Percentiles rank a stretch among this genome's conserved stretches.
phyloP scores from a whole-genome alignment of 1,139 yeast species.

The Saccharomyces hybrid region DNA sequence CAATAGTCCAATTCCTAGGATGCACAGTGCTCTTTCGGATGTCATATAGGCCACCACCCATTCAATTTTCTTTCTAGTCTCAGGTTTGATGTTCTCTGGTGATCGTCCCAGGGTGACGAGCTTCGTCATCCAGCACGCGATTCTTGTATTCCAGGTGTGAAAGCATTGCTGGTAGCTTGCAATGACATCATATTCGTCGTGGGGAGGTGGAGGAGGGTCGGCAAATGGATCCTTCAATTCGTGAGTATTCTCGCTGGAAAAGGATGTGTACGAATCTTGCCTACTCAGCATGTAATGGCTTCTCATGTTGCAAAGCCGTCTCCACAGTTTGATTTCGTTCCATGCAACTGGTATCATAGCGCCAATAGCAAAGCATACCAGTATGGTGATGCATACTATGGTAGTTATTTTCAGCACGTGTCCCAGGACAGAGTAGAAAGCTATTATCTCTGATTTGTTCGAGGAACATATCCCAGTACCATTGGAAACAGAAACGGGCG shows the following conservation, averaged over 20 bases:
- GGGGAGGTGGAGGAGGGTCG: background rate
- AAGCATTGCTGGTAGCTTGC: slow-evolving; percentile 28
- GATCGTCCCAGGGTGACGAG: slow-evolving; percentile 20
- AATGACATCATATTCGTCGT: slow-evolving; percentile 21
- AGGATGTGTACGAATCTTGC: slow-evolving; percentile 1
- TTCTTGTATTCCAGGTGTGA: slow-evolving; percentile 21
- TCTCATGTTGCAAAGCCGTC: slow-evolving; percentile 32
- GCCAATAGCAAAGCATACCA: slow-evolving; percentile 36
- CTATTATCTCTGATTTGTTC: slow-evolving; percentile 24
- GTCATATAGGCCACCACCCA: slow-evolving; percentile 49
- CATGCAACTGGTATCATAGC: slow-evolving; percentile 38
- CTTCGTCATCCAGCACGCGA: slow-evolving; percentile 11
- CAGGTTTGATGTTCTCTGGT: slow-evolving; percentile 6
- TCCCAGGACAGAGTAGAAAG: slow-evolving; percentile 32
- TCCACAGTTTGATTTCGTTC: slow-evolving; percentile 46
- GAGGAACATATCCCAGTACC: slow-evolving; percentile 19
- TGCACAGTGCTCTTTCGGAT: slow-evolving; percentile 39
- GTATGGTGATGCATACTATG: slow-evolving; percentile 27
- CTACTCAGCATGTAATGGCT: slow-evolving; percentile 10
- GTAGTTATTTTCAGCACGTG: slow-evolving; percentile 32
- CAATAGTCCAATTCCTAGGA: slow-evolving; percentile 41
- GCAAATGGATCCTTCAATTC: slow-evolving; percentile 7
- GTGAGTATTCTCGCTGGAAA: background rate
- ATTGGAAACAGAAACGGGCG: slow-evolving; percentile 14
- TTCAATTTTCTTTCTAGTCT: slow-evolving; percentile 20